Evolutionary conservation across 2,329 filamentous ascomycete species (phyloP).

Genomic region (Lizonia empirigonia): DNA sequence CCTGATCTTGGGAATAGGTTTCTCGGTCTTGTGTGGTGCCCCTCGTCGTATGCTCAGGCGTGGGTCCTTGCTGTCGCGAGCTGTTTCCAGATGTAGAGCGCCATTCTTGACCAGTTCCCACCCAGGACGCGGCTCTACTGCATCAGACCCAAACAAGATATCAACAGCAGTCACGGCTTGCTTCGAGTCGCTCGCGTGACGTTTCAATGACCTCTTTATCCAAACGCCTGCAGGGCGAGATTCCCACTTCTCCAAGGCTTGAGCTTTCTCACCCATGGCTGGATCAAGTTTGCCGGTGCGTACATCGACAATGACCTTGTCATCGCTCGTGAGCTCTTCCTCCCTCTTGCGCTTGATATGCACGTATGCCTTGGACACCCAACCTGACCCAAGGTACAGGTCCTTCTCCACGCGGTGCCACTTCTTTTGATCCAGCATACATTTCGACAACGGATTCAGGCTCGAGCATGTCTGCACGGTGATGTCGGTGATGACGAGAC

Average conservation of each 20-base stretch:
- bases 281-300: constrained; percentile 76
- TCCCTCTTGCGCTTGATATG: constrained; percentile 84
- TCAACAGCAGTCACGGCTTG: constrained; percentile 80
- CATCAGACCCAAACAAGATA: constrained; percentile 87
- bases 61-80: constrained; percentile 67
- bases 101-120: constrained; percentile 78
- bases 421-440: constrained; percentile 70
- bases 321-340: constrained; percentile 74
- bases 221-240: constrained; percentile 76
- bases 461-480: constrained; percentile 77
- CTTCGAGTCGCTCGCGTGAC: constrained; percentile 75
- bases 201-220: constrained; percentile 75
- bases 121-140: constrained; percentile 82
- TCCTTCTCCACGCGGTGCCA: constrained; percentile 93
- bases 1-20: constrained; percentile 75
- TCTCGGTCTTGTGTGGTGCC: constrained; percentile 65
- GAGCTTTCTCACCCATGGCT: constrained; percentile 59
- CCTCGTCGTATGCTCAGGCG: constrained; percentile 82
- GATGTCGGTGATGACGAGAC: constrained; percentile 84
- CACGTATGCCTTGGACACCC: constrained; percentile 78
- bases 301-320: constrained; percentile 81
- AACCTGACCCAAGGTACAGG: constrained; percentile 75
- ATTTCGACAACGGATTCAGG: constrained; percentile 75
- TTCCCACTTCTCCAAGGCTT: constrained; percentile 74
- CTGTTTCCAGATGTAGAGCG: constrained; percentile 68